Percentiles rank a stretch among this genome's conserved stretches.
Conservation (phyloP, 345 rosid genomes). For the Ceriops tagal region DNA sequence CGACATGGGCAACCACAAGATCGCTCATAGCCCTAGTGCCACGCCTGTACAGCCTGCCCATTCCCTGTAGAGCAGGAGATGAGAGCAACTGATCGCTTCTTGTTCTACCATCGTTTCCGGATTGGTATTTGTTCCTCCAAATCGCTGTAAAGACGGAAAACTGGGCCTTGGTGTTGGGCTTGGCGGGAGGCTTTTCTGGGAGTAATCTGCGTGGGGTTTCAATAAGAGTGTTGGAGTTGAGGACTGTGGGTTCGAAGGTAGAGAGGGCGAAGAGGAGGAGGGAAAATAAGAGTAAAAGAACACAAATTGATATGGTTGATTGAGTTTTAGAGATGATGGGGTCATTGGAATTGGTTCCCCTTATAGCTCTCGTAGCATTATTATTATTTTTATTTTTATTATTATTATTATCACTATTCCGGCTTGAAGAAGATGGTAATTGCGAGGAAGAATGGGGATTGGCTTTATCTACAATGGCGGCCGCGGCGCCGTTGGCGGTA, state of each 20-base stretch:
- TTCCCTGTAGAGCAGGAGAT: conserved; percentile 54
- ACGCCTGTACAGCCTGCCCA: conserved; percentile 57
- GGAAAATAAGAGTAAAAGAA: conserved; percentile 58
- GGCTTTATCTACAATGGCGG: too few species aligned
- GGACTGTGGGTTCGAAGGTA: conserved; percentile 62
- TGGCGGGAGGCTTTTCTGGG: not conserved
- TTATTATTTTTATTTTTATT: too few species aligned
- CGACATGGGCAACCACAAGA: conserved; percentile 58
- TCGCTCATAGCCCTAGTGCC: conserved; percentile 57
- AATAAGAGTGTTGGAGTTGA: conserved; percentile 10
- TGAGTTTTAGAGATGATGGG: conserved; percentile 62
- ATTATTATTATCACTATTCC: too few species aligned
- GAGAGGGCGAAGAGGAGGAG: conserved; percentile 87
- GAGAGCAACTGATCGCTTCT: not conserved
- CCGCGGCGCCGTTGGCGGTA: too few species aligned
- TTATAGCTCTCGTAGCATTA: conserved; percentile 2
- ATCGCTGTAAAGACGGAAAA: not conserved
- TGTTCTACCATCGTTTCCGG: not conserved
- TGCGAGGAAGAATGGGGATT: conserved; percentile 14
- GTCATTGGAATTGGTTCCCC: conserved; percentile 40
- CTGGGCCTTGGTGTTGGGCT: not conserved
- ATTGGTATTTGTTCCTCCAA: not conserved
- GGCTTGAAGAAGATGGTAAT: conserved; percentile 6
- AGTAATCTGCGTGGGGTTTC: conserved; percentile 23
- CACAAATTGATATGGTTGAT: conserved; percentile 77